Evolutionary conservation across 192 early-diverging fungal genomes (phyloP), one percentile per base, ranked within the genome.

Genomic region (Coemansia javaensis): DNA sequence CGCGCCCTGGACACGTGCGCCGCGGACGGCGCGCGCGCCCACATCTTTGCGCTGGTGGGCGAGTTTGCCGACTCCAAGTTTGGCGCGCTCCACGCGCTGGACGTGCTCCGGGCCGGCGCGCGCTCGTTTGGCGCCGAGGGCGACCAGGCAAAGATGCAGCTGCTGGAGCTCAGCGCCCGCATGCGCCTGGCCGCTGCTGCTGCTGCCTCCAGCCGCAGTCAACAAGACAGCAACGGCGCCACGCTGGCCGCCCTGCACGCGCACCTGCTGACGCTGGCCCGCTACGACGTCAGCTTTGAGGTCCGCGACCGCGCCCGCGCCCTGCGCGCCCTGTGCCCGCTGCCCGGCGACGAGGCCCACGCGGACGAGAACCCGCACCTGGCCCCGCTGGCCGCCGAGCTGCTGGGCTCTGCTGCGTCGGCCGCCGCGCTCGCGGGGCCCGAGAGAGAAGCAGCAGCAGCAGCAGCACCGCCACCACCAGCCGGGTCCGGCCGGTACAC

Each of bases 231-330:
- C n/a, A n/a, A n/a, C n/a, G n/a, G n/a, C 4, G 38, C 50, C 34
- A 32, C 18, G 12, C n/a, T 66, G 18, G 49, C 50, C 5, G 57
- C 68, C 1, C 50, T 91, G 16, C 79, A 85, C 32, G 76, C 84
- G 35, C 90, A 93, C 64, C 57, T 91, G 23, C 81, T 94, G 36
- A 83, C 90, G 31, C 64, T 99, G 48, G 91, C 93, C 2, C 70
- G 88, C n/a, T 96, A 85, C 55, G 97, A 99, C 64, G 63, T 80
- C 15, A 78, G 85, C 55, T 95, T 86, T 49, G 90, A 93, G 55
- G 84, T 97, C 3, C 78, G 97, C 17, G 97, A 99, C 50, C 82
- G 91, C 11, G 87, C 89, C 9, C 66, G 97, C 34, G 80, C 90
- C 42, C 63, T 71, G 18, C 50, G 61, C 5, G 50, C 56, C 7